These are phyloP conservation scores for Myriosclerotinia duriaeana DNA, from an alignment of 2,329 filamentous ascomycete species.

Conservation along the genomic window DNA sequence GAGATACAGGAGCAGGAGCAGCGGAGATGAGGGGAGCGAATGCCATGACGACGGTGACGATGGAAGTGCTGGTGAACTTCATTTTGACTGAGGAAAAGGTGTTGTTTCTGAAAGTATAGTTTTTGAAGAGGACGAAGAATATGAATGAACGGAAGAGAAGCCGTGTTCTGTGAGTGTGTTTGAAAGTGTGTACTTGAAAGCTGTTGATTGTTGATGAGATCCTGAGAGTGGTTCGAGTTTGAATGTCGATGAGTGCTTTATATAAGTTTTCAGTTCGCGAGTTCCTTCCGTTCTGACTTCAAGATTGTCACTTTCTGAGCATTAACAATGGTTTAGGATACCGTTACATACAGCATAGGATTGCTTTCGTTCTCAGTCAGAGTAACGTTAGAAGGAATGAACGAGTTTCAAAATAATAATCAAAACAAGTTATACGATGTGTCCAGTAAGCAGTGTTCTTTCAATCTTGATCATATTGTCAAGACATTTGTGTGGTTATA, in stretches of 20 bases:
- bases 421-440: not conserved
- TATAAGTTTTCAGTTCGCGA: not conserved
- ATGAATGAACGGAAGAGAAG: not conserved
- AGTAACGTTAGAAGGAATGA: not conserved
- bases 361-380: not conserved
- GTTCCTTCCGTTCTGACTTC: not conserved
- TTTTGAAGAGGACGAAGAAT: not conserved
- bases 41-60: constrained; percentile 9
- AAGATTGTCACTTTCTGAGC: not conserved
- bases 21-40: constrained; percentile 19
- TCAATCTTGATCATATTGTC: not conserved
- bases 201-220: not conserved
- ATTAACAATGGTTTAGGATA: not conserved
- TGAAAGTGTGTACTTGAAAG: constrained; percentile 12
- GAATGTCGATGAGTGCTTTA: not conserved
- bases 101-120: not conserved
- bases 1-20: constrained; percentile 18
- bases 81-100: constrained; percentile 6
- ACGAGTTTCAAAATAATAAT: not conserved
- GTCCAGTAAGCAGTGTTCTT: not conserved
- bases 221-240: not conserved
- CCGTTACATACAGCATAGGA: not conserved
- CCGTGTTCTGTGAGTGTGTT: constrained; percentile 9
- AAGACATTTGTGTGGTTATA: not conserved
- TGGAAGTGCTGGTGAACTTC: constrained; percentile 11